Evolutionary conservation across 2,329 filamentous ascomycete genomes (phyloP).

Genomic region (Pseudogymnoascus verrucosus): DNA sequence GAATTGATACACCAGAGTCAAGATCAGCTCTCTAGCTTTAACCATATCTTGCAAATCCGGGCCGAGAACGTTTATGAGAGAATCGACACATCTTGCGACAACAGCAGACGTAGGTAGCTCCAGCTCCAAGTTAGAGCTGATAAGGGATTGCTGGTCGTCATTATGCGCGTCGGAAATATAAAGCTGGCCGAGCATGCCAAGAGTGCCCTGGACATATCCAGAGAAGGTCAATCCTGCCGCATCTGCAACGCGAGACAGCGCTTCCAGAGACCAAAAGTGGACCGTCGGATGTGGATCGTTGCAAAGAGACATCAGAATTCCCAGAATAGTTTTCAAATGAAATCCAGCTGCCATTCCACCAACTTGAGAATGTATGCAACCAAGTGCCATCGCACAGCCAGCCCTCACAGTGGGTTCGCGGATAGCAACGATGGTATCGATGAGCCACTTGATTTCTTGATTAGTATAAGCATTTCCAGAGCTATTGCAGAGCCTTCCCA

Average conservation of each 20-base stretch:
- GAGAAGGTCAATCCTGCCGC: slow-evolving; percentile 90
- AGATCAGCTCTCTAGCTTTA: slow-evolving; percentile 85
- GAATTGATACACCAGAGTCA: slow-evolving; percentile 79
- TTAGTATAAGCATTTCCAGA: slow-evolving; percentile 87
- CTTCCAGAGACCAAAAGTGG: slow-evolving; percentile 93
- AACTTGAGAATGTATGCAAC: slow-evolving; percentile 88
- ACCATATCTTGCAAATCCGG: slow-evolving; percentile 89
- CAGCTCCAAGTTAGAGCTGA: slow-evolving; percentile 84
- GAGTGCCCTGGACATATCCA: slow-evolving; percentile 76
- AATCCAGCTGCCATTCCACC: slow-evolving; percentile 96
- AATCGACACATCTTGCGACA: slow-evolving; percentile 82
- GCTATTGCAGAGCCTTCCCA: slow-evolving; percentile 68
- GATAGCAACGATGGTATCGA: slow-evolving; percentile 91
- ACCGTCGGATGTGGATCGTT: slow-evolving; percentile 93
- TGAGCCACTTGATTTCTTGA: slow-evolving; percentile 78
- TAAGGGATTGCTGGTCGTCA: slow-evolving; percentile 66
- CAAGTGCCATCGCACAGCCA: slow-evolving; percentile 87
- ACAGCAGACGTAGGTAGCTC: slow-evolving; percentile 75
- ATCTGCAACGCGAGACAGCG: slow-evolving; percentile 76
- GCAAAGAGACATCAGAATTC: slow-evolving; percentile 94
- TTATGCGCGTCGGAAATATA: slow-evolving; percentile 91
- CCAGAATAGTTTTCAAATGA: slow-evolving; percentile 94
- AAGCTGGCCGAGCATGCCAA: slow-evolving; percentile 89
- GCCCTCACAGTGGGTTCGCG: slow-evolving; percentile 87
- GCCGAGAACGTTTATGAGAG: slow-evolving; percentile 91